Percentiles rank a stretch among this genome's conserved stretches.
Conservation (phyloP, 1,284 basidiomycete species). For the Cystobasidium slooffiae region DNA sequence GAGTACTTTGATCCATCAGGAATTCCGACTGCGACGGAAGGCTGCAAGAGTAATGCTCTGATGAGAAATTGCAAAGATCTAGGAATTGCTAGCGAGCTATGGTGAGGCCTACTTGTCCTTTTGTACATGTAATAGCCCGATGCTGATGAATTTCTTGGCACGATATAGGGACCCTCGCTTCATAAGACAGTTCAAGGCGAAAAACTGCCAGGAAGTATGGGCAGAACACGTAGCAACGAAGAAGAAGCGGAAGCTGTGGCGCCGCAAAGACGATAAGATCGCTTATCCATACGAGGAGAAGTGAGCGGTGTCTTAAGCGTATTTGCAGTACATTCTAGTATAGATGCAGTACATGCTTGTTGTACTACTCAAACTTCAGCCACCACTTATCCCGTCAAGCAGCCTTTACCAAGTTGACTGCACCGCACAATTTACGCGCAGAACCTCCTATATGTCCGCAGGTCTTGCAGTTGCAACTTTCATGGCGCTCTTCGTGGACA, state of each 20-base stretch:
- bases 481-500: too few species aligned
- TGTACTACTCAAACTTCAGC: neutral
- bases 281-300: constrained; percentile 43
- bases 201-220: constrained; percentile 83
- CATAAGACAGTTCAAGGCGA: constrained; percentile 87
- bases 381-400: neutral
- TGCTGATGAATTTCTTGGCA: neutral
- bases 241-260: constrained; percentile 90
- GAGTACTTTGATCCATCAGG: constrained; percentile 93
- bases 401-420: neutral
- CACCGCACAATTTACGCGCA: too few species aligned
- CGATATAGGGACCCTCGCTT: constrained; percentile 84
- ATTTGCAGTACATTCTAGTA: neutral
- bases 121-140: neutral
- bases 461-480: too few species aligned
- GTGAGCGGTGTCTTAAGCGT: neutral
- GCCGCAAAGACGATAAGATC: constrained; percentile 71
- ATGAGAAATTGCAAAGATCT: constrained; percentile 99
- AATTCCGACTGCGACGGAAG: constrained; percentile 91
- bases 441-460: too few species aligned
- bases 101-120: constrained; percentile 62
- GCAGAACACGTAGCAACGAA: constrained; percentile 79
- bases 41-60: constrained; percentile 93
- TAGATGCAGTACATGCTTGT: constrained; percentile 4
- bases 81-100: constrained; percentile 93